Evolutionary conservation across 345 rosid genomes (phyloP).

Genomic region (Mangifera indica): DNA sequence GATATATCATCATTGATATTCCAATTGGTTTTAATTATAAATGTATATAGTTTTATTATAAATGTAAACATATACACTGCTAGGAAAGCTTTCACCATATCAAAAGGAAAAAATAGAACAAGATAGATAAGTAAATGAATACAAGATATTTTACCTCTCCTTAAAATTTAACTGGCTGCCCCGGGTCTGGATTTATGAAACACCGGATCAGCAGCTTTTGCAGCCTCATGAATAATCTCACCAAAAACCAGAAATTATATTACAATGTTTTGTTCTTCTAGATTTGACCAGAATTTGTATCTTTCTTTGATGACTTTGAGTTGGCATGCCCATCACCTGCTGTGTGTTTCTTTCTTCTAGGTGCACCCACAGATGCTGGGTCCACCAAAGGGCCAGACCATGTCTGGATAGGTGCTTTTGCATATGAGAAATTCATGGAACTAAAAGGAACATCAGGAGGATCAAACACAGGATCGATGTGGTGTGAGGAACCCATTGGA

Average conservation of each 20-base stretch:
- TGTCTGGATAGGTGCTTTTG: slow-evolving; percentile 69
- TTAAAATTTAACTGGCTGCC: slow-evolving; percentile 33
- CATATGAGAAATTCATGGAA: slow-evolving; percentile 62
- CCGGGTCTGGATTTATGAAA: slow-evolving; percentile 24
- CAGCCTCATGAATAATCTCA: slow-evolving; percentile 30
- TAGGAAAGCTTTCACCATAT: slow-evolving; percentile 32
- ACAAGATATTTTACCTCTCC: slow-evolving; percentile 42
- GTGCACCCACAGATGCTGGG: slow-evolving; percentile 36
- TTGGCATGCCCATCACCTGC: slow-evolving; percentile 34
- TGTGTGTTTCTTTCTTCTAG: slow-evolving; percentile 52
- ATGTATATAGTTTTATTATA: slow-evolving; percentile 24
- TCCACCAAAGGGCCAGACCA: slow-evolving; percentile 96
- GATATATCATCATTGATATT: too few relatives aligned
- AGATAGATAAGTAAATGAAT: slow-evolving; percentile 31
- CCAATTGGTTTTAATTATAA: too few relatives aligned
- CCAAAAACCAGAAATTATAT: slow-evolving; percentile 21
- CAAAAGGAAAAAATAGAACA: slow-evolving; percentile 22
- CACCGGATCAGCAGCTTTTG: slow-evolving; percentile 27
- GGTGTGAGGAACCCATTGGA: slow-evolving; percentile 76
- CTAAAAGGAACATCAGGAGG: slow-evolving; percentile 70
- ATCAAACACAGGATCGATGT: slow-evolving; percentile 61
- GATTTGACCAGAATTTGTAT: slow-evolving; percentile 35
- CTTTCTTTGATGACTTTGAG: slow-evolving; percentile 32
- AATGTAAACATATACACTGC: slow-evolving; percentile 36
- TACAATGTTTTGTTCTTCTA: slow-evolving; percentile 31